These are phyloP conservation scores for Zymoseptoria tritici DNA, from an alignment of 2,329 filamentous ascomycete species.

Conservation along the genomic window DNA sequence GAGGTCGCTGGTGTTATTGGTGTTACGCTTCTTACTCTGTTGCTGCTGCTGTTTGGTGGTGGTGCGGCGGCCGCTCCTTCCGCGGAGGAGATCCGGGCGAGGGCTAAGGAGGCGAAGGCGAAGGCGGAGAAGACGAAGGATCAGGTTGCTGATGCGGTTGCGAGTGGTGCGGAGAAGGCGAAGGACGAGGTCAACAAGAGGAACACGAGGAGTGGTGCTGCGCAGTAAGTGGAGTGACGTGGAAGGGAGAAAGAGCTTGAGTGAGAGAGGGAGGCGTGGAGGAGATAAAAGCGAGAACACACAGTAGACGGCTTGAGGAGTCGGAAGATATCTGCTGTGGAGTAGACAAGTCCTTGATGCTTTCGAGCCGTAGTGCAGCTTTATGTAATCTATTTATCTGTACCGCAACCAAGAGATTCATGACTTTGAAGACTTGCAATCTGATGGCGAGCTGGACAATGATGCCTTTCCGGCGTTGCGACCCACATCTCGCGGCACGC, in stretches of 20 bases:
- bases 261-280: no score
- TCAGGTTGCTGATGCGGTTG: slow-evolving; percentile 59
- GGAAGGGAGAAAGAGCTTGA: not conserved
- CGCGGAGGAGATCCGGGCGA: slow-evolving; percentile 60
- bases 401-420: not conserved
- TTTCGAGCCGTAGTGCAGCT: not conserved
- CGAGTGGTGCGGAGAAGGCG: slow-evolving; percentile 61
- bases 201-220: slow-evolving; percentile 15
- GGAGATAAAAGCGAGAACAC: no score
- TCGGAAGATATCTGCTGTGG: not conserved
- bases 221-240: slow-evolving; percentile 6
- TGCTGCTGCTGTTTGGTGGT: slow-evolving; percentile 63
- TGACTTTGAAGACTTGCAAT: not conserved
- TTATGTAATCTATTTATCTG: not conserved
- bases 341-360: not conserved
- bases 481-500: not conserved
- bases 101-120: slow-evolving; percentile 70
- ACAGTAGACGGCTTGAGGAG: no score
- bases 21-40: slow-evolving; percentile 60
- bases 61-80: slow-evolving; percentile 56
- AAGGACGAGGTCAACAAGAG: slow-evolving; percentile 60
- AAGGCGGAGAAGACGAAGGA: slow-evolving; percentile 57
- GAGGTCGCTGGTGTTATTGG: slow-evolving; percentile 79
- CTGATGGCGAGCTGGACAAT: no score
- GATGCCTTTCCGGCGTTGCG: no score